Base-by-base conservation (phyloP, 139 green algal genomes). In the Chlamydomonas sp. region DNA sequence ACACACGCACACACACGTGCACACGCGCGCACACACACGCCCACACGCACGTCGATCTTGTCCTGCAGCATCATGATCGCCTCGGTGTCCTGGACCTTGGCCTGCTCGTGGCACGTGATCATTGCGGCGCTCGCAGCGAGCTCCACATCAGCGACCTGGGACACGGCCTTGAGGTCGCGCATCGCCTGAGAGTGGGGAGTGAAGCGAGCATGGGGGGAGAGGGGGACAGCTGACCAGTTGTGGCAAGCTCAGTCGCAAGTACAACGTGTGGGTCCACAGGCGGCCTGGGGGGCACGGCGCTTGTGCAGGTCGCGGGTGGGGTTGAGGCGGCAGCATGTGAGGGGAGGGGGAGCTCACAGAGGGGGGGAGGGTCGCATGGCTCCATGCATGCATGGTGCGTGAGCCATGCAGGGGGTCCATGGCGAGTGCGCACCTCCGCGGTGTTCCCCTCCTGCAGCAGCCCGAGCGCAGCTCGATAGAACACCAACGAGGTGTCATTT, bases 391-490 rank as follows among this genome's bases (percentile, higher is more conserved):
- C n/a, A n/a, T n/a, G n/a, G n/a, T n/a, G n/a, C n/a, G n/a, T n/a
- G n/a, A n/a, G n/a, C n/a, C n/a, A n/a, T n/a, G n/a, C n/a, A n/a
- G n/a, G n/a, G n/a, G n/a, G n/a, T n/a, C n/a, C n/a, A n/a, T n/a
- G n/a, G n/a, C n/a, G n/a, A n/a, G n/a, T n/a, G n/a, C n/a, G n/a
- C n/a, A 85, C 84, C 67, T 90, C 84, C 2, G 78, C 71, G 29
- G 67, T 75, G 49, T 36, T 81, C 3, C 77, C 79, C 68, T 86
- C 80, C 29, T 73, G 34, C 2, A 89, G 75, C 16, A 89, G 70
- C 1, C 81, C 81, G 69, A 83, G 88, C 4, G 81, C 43, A 36
- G 60, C 78, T 3, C 76, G 61, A 84, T 84, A 92, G 43, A 92
- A 86, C 24, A 75, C 60, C 16, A 86, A 73, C 35, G 72, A 43